These are phyloP conservation scores for Nannochloropsis gaditana DNA, from an alignment of 108 stramenopile genomes.

Conservation along the genomic window DNA sequence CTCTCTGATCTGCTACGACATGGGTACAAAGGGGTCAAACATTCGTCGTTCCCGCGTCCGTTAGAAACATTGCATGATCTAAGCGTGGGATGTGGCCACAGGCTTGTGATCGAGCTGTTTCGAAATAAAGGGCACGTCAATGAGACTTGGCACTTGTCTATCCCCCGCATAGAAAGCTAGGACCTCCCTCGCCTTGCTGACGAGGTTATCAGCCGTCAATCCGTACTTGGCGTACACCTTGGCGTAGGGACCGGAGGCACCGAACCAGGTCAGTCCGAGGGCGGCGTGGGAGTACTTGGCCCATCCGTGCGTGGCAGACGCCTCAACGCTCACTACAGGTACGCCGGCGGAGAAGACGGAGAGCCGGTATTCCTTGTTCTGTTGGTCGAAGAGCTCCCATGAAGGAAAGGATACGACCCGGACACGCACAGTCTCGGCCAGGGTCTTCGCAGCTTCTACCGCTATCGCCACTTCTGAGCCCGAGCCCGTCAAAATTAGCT, in stretches of 20 bases:
- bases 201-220: constrained; percentile 78
- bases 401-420: constrained; percentile 91
- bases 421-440: constrained; percentile 58
- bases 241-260: constrained; percentile 69
- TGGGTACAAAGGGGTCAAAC: too few relatives aligned
- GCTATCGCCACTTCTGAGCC: constrained; percentile 83
- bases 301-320: constrained; percentile 77
- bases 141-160: not conserved
- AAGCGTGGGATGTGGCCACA: not conserved
- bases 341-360: constrained; percentile 79
- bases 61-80: too few relatives aligned
- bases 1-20: too few relatives aligned
- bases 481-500: constrained; percentile 64
- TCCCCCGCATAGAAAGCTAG: not conserved
- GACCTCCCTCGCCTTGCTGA: constrained; percentile 54
- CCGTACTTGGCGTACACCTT: constrained; percentile 75
- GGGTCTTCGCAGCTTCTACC: constrained; percentile 73
- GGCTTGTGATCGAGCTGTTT: not conserved
- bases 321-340: constrained; percentile 89
- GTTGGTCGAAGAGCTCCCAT: constrained; percentile 86
- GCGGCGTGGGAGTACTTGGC: constrained; percentile 83
- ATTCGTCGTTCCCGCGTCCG: too few relatives aligned
- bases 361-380: constrained; percentile 78
- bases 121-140: not conserved
- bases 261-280: constrained; percentile 73